These are phyloP conservation scores for Phytophthora cryptogea DNA, from an alignment of 352 stramenopile genomes.

Conservation along the genomic window DNA sequence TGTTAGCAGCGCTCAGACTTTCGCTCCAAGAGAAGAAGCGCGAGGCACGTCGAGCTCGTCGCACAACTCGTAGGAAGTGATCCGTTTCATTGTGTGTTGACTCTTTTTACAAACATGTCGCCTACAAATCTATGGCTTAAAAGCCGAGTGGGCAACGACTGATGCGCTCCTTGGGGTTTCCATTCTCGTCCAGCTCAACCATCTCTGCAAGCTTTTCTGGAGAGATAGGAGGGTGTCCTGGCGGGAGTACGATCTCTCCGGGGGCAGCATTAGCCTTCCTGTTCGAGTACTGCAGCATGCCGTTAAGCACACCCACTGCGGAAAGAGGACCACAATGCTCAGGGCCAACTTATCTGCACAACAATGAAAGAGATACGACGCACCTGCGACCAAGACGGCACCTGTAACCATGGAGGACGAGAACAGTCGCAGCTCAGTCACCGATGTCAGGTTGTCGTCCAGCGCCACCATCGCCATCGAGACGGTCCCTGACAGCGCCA, in stretches of 20 bases:
- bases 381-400: conserved; percentile 58
- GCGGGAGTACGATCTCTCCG: conserved; percentile 39
- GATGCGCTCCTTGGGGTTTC: conserved; percentile 56
- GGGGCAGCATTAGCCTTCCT: conserved; percentile 36
- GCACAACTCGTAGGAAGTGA: conserved; percentile 48
- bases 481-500: conserved; percentile 57
- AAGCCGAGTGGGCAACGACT: conserved; percentile 70
- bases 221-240: conserved; percentile 42
- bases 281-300: conserved; percentile 49
- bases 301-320: conserved; percentile 46
- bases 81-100: background rate
- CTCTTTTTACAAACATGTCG: conserved; percentile 4
- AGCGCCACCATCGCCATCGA: conserved; percentile 53
- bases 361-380: background rate
- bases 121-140: conserved; percentile 9
- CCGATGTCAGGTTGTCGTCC: conserved; percentile 48
- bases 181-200: conserved; percentile 45
- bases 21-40: conserved; percentile 76
- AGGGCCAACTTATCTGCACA: background rate
- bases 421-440: conserved; percentile 70
- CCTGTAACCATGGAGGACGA: conserved; percentile 65
- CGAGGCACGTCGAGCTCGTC: conserved; percentile 48
- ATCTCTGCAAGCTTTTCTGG: conserved; percentile 41
- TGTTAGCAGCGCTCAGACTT: conserved; percentile 53
- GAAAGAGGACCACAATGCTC: conserved; percentile 4